Base-by-base conservation (phyloP, 140 eudicot genomes). In the Bidens hawaiensis region DNA sequence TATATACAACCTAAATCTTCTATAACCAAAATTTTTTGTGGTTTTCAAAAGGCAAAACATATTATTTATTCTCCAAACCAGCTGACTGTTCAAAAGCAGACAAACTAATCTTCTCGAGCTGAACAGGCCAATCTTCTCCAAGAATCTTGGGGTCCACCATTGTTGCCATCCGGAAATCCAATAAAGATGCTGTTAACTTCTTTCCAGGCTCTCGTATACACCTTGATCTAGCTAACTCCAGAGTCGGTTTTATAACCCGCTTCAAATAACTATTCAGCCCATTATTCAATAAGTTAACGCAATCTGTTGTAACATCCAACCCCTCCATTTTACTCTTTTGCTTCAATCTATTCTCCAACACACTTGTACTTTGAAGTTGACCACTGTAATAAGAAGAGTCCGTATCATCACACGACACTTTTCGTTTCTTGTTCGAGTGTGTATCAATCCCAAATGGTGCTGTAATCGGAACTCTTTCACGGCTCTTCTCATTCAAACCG, bases 51-150 rank as follows among this genome's bases (percentile, higher is more conserved):
- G n/a, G n/a, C n/a, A n/a, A n/a, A 49, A 13, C 26, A n/a, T 61
- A 49, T 70, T 50, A 70, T 48, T 70, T 58, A 27, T 26, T 14
- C 40, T 31, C 53, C 17, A 47, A 63, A 41, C 60, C 36, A 50
- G 14, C 67, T 23, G 51, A 72, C 25, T 48, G 60, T 34, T 70
- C 83, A 45, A 70, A 42, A 65, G 62, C 69, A 68, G 28, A 59
- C 58, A 63, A 66, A 71, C 52, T 51, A 49, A 74, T 66, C 30
- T 77, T 90, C 84, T 87, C 95, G 26, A 90, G 76, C 45, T 73
- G 76, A 23, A 61, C 28, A 13, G 88, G 84, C 91, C 97, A 82
- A 78, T 89, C 78, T 66, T 76, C 84, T 53, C 97, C 97, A 62
- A 89, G 95, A 24, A 80, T 19, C 64, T 60, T 46, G 45, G 91